phyloP scores from a whole-genome alignment of 164 flowering plant genomes.

The Akebia trifoliata region DNA sequence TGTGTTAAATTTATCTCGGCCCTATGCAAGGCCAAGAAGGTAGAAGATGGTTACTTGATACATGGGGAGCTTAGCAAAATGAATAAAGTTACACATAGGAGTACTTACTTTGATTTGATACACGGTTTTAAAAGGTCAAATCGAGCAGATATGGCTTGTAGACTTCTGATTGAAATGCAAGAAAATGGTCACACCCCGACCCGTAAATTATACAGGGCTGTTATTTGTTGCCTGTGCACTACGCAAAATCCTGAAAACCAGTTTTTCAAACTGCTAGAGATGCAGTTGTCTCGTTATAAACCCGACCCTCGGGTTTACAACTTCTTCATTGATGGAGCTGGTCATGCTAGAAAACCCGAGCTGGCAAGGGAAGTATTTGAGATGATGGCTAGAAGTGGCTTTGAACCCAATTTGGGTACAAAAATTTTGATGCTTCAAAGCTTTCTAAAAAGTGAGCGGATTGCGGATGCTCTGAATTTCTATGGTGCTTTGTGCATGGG shows the following conservation, averaged over 20 bases:
- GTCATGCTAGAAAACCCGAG: conserved; percentile 48
- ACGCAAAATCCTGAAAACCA: conserved; percentile 38
- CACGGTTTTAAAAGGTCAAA: conserved; percentile 32
- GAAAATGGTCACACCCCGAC: conserved; percentile 47
- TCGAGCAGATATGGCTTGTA: conserved; percentile 64
- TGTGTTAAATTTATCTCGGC: conserved; percentile 45
- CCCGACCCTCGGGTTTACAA: conserved; percentile 28
- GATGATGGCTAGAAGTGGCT: conserved; percentile 47
- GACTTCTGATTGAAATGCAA: conserved; percentile 69
- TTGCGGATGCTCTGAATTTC: conserved; percentile 51
- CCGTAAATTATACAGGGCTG: conserved; percentile 37
- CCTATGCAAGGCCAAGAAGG: conserved; percentile 43
- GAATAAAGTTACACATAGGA: conserved; percentile 15
- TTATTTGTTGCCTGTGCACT: conserved; percentile 36
- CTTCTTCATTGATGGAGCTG: conserved; percentile 70
- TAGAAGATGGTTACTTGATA: conserved; percentile 56
- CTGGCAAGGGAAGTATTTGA: conserved; percentile 54
- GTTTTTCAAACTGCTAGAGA: conserved; percentile 47
- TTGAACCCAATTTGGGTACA: conserved; percentile 36
- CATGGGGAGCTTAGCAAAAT: conserved; percentile 28
- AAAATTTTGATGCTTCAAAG: conserved; percentile 47
- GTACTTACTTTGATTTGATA: conserved; percentile 41
- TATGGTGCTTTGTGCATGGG: conserved; percentile 30
- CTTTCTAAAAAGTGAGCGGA: conserved; percentile 41
- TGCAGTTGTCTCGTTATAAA: conserved; percentile 36